These are phyloP conservation scores for Beverwykella pulmonaria DNA, from an alignment of 495 filamentous ascomycete species.

Conservation along the genomic window DNA sequence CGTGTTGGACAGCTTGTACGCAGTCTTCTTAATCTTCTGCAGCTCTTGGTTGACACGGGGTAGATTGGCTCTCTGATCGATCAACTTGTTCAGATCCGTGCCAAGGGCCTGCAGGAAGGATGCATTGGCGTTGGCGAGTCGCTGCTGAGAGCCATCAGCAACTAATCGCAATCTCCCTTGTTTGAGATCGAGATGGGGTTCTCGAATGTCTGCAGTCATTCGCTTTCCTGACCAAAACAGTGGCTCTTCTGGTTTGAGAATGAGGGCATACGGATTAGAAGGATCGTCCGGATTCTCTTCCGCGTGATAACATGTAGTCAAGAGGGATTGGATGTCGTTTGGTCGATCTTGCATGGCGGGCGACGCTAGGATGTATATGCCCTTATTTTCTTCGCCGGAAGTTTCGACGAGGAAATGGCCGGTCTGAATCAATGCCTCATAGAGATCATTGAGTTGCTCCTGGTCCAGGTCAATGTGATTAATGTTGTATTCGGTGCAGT, in stretches of 20 bases:
- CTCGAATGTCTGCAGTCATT: conserved; percentile 68
- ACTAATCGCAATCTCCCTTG: conserved; percentile 84
- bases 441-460: conserved; percentile 69
- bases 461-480: conserved; percentile 55
- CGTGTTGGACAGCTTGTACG: conserved; percentile 95
- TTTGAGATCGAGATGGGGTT: conserved; percentile 83
- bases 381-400: conserved; percentile 63
- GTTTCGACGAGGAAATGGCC: conserved; percentile 84
- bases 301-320: conserved; percentile 85
- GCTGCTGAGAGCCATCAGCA: conserved; percentile 80
- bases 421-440: conserved; percentile 77
- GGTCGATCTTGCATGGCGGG: conserved; percentile 72
- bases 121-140: conserved; percentile 74
- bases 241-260: conserved; percentile 78
- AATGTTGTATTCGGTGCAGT: conserved; percentile 90
- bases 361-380: conserved; percentile 82
- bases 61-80: conserved; percentile 91
- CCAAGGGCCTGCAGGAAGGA: conserved; percentile 76
- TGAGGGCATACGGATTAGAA: conserved; percentile 76
- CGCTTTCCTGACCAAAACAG: conserved; percentile 82
- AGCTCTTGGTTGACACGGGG: conserved; percentile 87
- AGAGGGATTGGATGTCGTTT: conserved; percentile 78
- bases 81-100: conserved; percentile 79
- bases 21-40: conserved; percentile 92
- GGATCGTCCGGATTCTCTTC: conserved; percentile 70